Percentiles rank a stretch among this genome's conserved stretches.
Conservation (phyloP, 768 basidiomycete genomes). For the Lentinus brumalis region DNA sequence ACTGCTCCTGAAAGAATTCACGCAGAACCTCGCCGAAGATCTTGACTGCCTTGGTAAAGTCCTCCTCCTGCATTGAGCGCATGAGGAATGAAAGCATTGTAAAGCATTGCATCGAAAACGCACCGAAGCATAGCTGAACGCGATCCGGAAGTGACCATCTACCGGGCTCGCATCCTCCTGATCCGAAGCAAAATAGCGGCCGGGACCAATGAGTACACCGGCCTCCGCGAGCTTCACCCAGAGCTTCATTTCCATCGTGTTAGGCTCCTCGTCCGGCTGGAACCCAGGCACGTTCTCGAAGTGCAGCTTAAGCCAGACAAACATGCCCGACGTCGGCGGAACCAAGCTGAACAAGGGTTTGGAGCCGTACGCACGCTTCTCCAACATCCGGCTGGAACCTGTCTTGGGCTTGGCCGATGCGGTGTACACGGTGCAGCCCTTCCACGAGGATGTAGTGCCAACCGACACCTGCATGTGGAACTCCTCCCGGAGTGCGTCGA, state of each 20-base stretch:
- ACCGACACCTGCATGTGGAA: slow-evolving; percentile 54
- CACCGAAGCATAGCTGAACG: slow-evolving; percentile 58
- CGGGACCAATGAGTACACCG: slow-evolving; percentile 67
- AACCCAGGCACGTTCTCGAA: slow-evolving; percentile 57
- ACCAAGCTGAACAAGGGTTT: slow-evolving; percentile 61
- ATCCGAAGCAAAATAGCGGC: slow-evolving; percentile 49
- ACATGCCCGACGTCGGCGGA: slow-evolving; percentile 85
- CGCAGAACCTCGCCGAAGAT: slow-evolving; percentile 48
- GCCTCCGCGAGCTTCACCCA: slow-evolving; percentile 62
- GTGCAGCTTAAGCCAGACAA: slow-evolving; percentile 69
- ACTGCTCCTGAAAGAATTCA: slow-evolving; percentile 41
- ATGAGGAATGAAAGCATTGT: background rate
- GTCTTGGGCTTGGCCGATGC: slow-evolving; percentile 41
- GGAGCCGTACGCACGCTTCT: slow-evolving; percentile 42
- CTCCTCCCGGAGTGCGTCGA: slow-evolving; percentile 63
- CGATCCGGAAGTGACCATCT: slow-evolving; percentile 57
- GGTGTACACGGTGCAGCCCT: slow-evolving; percentile 45
- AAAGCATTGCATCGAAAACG: slow-evolving; percentile 16
- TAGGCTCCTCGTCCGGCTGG: slow-evolving; percentile 31
- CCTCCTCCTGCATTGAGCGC: slow-evolving; percentile 22
- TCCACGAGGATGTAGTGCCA: slow-evolving; percentile 30
- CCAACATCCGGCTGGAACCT: slow-evolving; percentile 29
- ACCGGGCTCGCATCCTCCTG: slow-evolving; percentile 17
- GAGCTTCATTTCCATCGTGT: slow-evolving; percentile 56
- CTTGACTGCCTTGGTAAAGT: slow-evolving; percentile 48